phyloP scores from a whole-genome alignment of 2,329 filamentous ascomycete species.

The Lachnellula occidentalis region DNA sequence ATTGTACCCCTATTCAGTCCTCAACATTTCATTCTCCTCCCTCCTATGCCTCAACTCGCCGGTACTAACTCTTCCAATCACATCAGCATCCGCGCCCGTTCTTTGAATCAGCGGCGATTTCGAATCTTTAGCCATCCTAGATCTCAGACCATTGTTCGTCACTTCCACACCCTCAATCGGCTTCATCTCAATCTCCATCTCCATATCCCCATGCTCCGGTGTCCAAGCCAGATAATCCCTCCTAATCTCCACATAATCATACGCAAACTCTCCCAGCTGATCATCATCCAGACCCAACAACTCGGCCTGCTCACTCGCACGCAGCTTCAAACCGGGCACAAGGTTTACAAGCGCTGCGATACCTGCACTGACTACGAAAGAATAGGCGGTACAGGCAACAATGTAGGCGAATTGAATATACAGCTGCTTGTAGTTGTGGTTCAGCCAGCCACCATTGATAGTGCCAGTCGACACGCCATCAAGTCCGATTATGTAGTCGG shows the following conservation, averaged over 20 bases:
- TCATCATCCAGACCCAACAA: constrained; percentile 85
- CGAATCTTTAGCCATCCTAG: background rate
- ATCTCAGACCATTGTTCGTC: background rate
- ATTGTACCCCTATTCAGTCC: too few relatives aligned
- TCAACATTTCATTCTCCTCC: too few relatives aligned
- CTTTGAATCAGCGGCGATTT: background rate
- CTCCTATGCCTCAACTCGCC: background rate
- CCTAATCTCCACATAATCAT: constrained; percentile 85
- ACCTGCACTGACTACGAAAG: constrained; percentile 68
- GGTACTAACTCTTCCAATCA: background rate
- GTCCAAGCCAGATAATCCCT: constrained; percentile 86
- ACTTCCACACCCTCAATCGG: background rate
- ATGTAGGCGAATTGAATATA: constrained; percentile 79
- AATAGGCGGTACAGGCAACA: constrained; percentile 57
- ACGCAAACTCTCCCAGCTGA: constrained; percentile 83
- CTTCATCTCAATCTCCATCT: background rate
- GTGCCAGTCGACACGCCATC: constrained; percentile 68
- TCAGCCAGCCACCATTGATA: constrained; percentile 62
- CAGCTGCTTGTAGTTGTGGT: constrained; percentile 66
- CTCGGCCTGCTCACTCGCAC: constrained; percentile 75
- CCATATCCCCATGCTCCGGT: constrained; percentile 39
- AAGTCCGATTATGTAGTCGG: constrained; percentile 64
- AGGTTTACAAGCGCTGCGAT: constrained; percentile 71
- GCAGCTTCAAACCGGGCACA: constrained; percentile 71
- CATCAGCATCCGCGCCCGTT: background rate